Evolutionary conservation across 495 filamentous ascomycete species (phyloP).

Genomic region (Hypoxylon intermedium): DNA sequence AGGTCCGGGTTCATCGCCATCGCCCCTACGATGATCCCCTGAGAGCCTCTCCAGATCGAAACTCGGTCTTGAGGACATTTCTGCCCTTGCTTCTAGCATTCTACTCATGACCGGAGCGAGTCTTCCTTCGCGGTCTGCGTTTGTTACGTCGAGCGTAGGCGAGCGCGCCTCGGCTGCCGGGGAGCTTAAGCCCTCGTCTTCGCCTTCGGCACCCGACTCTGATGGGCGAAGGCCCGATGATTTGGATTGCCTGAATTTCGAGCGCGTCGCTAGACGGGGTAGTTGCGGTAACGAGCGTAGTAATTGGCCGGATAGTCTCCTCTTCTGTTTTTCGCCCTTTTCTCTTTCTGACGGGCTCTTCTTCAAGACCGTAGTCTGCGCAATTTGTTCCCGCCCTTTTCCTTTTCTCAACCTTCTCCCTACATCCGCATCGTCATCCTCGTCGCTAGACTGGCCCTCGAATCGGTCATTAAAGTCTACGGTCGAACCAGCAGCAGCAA

Average conservation of each 20-base stretch:
- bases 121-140: slow-evolving; percentile 41
- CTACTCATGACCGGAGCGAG: slow-evolving; percentile 78
- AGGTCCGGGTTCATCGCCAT: slow-evolving; percentile 47
- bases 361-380: slow-evolving; percentile 49
- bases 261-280: slow-evolving; percentile 39
- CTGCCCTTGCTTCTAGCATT: slow-evolving; percentile 81
- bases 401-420: slow-evolving; percentile 28
- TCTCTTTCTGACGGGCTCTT: slow-evolving; percentile 30
- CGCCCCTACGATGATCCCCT: slow-evolving; percentile 45
- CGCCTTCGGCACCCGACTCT: slow-evolving; percentile 18
- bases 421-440: slow-evolving; percentile 64
- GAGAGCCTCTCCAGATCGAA: slow-evolving; percentile 57
- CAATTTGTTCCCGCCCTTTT: slow-evolving; percentile 34
- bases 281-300: slow-evolving; percentile 65
- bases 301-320: slow-evolving; percentile 67
- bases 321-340: slow-evolving; percentile 55
- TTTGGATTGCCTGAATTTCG: slow-evolving; percentile 48
- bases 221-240: slow-evolving; percentile 33
- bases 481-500: slow-evolving; percentile 85
- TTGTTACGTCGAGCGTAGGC: slow-evolving; percentile 40
- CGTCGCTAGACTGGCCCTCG: slow-evolving; percentile 80
- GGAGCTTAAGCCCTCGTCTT: slow-evolving; percentile 20
- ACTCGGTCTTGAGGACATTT: slow-evolving; percentile 63
- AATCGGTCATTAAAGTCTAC: slow-evolving; percentile 82
- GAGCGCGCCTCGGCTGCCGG: slow-evolving; percentile 14